Evolutionary conservation across 768 basidiomycete genomes (phyloP), one percentile per base, ranked within the genome.

Genomic region (Xerocomellus chrysenteron): DNA sequence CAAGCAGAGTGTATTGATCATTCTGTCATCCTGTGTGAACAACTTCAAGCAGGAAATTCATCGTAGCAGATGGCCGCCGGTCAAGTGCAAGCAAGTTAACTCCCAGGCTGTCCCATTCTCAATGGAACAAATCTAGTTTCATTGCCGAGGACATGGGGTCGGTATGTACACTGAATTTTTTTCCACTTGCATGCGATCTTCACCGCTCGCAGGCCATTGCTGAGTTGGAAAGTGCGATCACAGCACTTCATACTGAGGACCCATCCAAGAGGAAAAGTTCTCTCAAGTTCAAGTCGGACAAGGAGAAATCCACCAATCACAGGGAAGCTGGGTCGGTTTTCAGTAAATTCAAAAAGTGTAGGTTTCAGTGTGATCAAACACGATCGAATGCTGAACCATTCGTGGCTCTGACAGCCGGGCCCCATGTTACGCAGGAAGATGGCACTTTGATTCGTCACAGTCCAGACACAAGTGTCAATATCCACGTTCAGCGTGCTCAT

Each of bases 71-170:
- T 67, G 73, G 70, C 42, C 71, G 71, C 55, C 71, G 68, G 56
- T 73, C 77, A 14, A 69, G 59, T 43, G 71, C 75, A 1, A 64
- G 67, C 37, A 73, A 69, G 56, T 61, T 75, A 64, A 50, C 74
- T 68, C 60, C 75, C 67, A 57, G 80, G 72, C 45, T 79, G 71
- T 67, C 76, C 68, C 63, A 84, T 70, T 63, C 60, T 72, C 54
- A 81, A 65, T 55, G 81, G 54, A 81, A 71, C 62, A 82, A 80
- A 62, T 78, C 82, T 8, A 79, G 76, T 16, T 59, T 69, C 28
- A 73, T 87, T 52, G 74, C 83, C 17, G 87, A 90, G 47, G 86
- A 88, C 64, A 88, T 92, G 78, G 80, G 80, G 32, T 67, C 63
- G 56, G 90, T 90, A 66, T 56, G 82, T 77, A 14, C 54, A 16